A percentile compares a stretch with the other conserved stretches of the same genome.
phyloP scores from a whole-genome alignment of 1,284 basidiomycete species.

The Blastosporella zonata region DNA sequence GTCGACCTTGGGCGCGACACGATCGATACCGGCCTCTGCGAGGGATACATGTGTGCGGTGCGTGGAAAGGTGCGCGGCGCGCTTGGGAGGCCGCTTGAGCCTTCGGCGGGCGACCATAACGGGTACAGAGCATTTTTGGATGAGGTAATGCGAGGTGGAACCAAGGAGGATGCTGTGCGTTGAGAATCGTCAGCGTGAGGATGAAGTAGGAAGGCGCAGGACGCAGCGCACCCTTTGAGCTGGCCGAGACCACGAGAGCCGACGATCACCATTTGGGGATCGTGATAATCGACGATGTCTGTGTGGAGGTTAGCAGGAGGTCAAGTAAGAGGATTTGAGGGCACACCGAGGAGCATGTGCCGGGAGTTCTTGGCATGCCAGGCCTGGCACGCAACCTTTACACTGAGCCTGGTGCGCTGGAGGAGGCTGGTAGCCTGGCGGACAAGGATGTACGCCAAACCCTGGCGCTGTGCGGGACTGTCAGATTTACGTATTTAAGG shows the following conservation, averaged over 20 bases:
- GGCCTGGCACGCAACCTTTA: conserved; percentile 88
- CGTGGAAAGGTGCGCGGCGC: conserved; percentile 61
- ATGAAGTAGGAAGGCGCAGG: background rate
- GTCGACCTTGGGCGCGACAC: conserved; percentile 71
- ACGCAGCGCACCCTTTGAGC: conserved; percentile 75
- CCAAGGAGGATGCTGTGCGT: conserved; percentile 83
- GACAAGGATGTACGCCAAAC: conserved; percentile 80
- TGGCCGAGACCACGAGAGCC: conserved; percentile 90
- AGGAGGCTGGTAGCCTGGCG: conserved; percentile 87
- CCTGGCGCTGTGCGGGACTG: conserved; percentile 69
- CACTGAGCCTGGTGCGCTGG: conserved; percentile 86
- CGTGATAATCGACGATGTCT: conserved; percentile 89
- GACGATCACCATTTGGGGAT: conserved; percentile 93
- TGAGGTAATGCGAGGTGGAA: conserved; percentile 96
- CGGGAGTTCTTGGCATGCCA: conserved; percentile 94
- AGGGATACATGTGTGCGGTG: conserved; percentile 77
- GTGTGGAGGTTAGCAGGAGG: background rate
- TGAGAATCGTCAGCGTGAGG: background rate
- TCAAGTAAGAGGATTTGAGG: background rate
- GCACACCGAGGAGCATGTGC: conserved; percentile 84
- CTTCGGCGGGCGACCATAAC: conserved; percentile 90
- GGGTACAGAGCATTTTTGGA: conserved; percentile 88
- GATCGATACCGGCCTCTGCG: conserved; percentile 82
- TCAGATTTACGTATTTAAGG: conserved; percentile 6
- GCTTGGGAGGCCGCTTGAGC: conserved; percentile 70